Percentiles rank a stretch among this genome's conserved stretches.
Evolutionary conservation across 108 stramenopile genomes (phyloP).

Genomic region (Aurantiochytrium sp.): DNA sequence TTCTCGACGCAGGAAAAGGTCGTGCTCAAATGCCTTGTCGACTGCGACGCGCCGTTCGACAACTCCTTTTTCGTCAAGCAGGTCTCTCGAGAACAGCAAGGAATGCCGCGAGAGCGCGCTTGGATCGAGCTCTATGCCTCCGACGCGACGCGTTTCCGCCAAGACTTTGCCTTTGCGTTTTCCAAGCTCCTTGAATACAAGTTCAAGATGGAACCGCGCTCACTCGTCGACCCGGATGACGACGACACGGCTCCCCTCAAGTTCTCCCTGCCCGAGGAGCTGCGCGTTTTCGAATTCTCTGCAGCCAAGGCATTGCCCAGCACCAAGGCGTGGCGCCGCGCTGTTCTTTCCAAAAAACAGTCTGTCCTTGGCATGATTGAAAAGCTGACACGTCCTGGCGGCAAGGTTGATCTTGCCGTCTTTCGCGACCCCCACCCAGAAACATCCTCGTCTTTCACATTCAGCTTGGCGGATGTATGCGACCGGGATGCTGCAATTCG

Average conservation of each 20-base stretch:
- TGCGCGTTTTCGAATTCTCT: not conserved
- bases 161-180: conserved; percentile 9
- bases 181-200: not conserved
- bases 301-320: not conserved
- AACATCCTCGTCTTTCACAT: not conserved
- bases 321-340: not conserved
- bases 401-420: not conserved
- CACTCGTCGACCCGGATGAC: not conserved
- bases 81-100: not conserved
- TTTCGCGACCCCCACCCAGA: not conserved
- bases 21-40: not conserved
- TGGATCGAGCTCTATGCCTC: conserved; percentile 8
- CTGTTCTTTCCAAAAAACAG: not conserved
- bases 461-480: not conserved
- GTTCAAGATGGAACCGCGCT: not conserved
- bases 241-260: not conserved
- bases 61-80: not conserved
- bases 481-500: not conserved
- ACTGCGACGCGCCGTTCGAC: not conserved
- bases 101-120: not conserved
- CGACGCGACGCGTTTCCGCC: not conserved
- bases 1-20: not conserved
- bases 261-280: not conserved
- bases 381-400: not conserved
- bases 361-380: not conserved